Conservation (phyloP, 2,329 filamentous ascomycete species). For the Pyricularia sp. region DNA sequence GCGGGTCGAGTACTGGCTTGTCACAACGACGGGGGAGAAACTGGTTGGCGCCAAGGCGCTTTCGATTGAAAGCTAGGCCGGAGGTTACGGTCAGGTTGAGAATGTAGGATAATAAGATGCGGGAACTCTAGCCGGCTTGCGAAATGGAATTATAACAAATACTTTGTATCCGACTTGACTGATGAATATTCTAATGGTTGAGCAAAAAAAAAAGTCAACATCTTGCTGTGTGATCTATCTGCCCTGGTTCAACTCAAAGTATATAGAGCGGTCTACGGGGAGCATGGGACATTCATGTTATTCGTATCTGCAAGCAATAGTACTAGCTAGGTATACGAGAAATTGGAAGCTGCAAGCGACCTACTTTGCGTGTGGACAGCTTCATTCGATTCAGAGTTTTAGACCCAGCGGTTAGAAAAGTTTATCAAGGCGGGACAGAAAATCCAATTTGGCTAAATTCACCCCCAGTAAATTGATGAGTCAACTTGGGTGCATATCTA, state of each 20-base stretch:
- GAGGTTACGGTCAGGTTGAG: neutral
- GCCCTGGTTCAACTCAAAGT: no score
- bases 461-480: neutral
- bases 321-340: no score
- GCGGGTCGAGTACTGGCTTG: slow-evolving; percentile 67
- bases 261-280: no score
- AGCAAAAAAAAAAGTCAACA: no score
- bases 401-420: neutral
- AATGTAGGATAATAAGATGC: neutral
- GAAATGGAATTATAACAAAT: neutral
- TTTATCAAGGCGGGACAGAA: neutral
- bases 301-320: no score
- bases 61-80: slow-evolving; percentile 54
- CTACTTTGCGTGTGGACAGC: neutral
- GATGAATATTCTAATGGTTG: no score
- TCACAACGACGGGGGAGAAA: slow-evolving; percentile 45
- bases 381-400: neutral
- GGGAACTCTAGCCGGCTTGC: neutral
- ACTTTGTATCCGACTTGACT: no score
- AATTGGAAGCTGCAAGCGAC: no score
- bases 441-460: neutral
- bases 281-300: no score
- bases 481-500: neutral
- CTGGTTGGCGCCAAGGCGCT: slow-evolving; percentile 69
- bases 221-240: no score